Base-by-base conservation (phyloP, 495 filamentous ascomycete species). In the Sporormia fimetaria region DNA sequence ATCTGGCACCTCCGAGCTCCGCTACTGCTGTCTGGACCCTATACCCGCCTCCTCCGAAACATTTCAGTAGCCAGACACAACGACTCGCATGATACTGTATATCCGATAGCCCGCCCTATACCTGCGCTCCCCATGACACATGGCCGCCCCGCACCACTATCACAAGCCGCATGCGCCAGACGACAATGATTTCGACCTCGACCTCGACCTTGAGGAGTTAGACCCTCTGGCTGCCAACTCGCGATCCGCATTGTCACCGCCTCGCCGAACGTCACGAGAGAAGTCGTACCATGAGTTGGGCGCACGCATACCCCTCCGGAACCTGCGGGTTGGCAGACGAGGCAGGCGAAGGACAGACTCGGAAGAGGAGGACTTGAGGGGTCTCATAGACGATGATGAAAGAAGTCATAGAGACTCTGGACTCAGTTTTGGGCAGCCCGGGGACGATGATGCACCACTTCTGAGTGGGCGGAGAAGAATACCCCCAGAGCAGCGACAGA, bases 201-300 rank as follows among this genome's bases (percentile, higher is more conserved):
- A 63, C 27, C 52, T 57, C 30, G 60, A 63, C 40, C 47, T 60
- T 40, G 62, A 64, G 26, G 63, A 64, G 39, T 58, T 64, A 21
- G 63, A 64, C 32, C 63, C 63, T 12, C 22, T 54, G 6, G 39
- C 55, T 1, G 33, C 46, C 15, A 35, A 34, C 23, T 53, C 45
- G 10, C 22, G 23, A 7, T n/a, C 41, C 14, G 28, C 42, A 12
- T 10, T 42, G n/a, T 33, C 46, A 7, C 49, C 41, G 5, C 35
- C 51, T 9, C 41, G 42, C 16, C 42, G 47, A 1, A 38, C 26
- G 4, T 48, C 48, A 4, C 43, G 51, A 29, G 39, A 47, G 12
- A 33, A 40, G 21, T 43, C 37, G 11, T 41, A 33, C 25, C 54
- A 55, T 26, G 50, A 58, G 29, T 47, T 56, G 11, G 53, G 51